Evolutionary conservation across 495 filamentous ascomycete species (phyloP).

Genomic region (Tuber calosporum): DNA sequence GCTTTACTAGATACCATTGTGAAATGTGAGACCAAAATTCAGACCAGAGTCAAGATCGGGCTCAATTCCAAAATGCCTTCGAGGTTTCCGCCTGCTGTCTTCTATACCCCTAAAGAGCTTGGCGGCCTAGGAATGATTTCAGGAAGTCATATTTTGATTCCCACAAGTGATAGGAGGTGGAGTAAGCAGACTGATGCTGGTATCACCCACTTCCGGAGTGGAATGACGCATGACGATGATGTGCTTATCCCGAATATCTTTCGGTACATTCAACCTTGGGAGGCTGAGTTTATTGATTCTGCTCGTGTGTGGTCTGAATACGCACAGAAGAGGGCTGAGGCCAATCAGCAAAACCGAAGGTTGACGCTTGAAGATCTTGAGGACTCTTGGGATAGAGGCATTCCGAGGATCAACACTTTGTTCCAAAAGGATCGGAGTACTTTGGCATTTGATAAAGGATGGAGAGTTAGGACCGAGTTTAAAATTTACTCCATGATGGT

Average conservation of each 20-base stretch:
- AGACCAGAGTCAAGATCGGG: slow-evolving; percentile 98
- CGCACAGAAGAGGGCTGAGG: slow-evolving; percentile 93
- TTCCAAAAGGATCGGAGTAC: slow-evolving; percentile 99
- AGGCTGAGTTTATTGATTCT: slow-evolving; percentile 97
- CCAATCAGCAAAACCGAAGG: slow-evolving; percentile 93
- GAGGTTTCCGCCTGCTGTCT: slow-evolving; percentile 96
- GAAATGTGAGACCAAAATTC: slow-evolving; percentile 99
- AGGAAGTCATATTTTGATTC: slow-evolving; percentile 95
- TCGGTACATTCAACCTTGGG: slow-evolving; percentile 99
- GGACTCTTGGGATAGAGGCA: slow-evolving; percentile 97
- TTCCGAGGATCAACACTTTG: slow-evolving; percentile 97
- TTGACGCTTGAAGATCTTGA: slow-evolving; percentile 95
- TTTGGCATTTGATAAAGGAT: slow-evolving; percentile 96
- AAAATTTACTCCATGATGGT: slow-evolving; percentile 95
- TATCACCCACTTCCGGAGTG: slow-evolving; percentile 93
- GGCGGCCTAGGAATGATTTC: slow-evolving; percentile 99
- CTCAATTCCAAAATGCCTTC: slow-evolving; percentile 99
- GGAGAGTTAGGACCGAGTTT: slow-evolving; percentile 92
- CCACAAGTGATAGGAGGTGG: slow-evolving; percentile 96
- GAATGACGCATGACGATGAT: slow-evolving; percentile 98
- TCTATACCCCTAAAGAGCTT: slow-evolving; percentile 98
- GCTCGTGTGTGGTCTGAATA: slow-evolving; percentile 99
- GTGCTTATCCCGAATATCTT: slow-evolving; percentile 98
- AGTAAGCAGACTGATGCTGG: slow-evolving; percentile 96
- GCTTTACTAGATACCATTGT: slow-evolving; percentile 95